These are phyloP conservation scores for Candida caryicola DNA, from an alignment of 805 yeast genomes.

Conservation along the genomic window DNA sequence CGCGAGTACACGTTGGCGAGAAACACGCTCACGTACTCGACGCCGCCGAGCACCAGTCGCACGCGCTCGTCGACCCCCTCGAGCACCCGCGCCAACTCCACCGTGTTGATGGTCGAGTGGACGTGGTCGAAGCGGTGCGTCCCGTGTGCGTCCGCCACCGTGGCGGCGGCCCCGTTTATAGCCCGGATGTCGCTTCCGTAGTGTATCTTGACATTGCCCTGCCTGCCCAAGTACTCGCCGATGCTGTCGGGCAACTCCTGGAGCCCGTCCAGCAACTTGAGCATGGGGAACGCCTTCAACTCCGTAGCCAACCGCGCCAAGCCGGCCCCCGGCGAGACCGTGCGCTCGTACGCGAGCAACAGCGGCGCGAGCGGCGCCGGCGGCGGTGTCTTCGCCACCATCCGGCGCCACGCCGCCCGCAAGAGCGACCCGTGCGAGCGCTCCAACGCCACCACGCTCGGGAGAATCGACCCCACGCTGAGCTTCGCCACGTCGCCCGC, in stretches of 20 bases:
- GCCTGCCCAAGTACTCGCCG: slow-evolving; percentile 30
- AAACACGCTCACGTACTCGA: slow-evolving; percentile 49
- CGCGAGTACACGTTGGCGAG: slow-evolving; percentile 61
- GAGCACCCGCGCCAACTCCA: slow-evolving; percentile 35
- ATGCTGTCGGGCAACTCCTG: slow-evolving; percentile 49
- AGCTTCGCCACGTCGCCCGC: slow-evolving; percentile 67
- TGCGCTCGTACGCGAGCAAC: slow-evolving; percentile 37
- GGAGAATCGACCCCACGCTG: slow-evolving; percentile 63
- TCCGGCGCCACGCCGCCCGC: slow-evolving; percentile 40
- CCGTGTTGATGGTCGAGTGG: slow-evolving; percentile 55
- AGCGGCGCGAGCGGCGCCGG: neutral
- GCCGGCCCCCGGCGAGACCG: slow-evolving; percentile 39
- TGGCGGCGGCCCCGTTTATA: slow-evolving; percentile 18
- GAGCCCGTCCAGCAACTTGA: slow-evolving; percentile 56
- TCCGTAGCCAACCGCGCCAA: slow-evolving; percentile 32
- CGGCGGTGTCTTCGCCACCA: slow-evolving; percentile 12
- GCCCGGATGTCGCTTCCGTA: slow-evolving; percentile 23
- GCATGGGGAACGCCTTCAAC: slow-evolving; percentile 58
- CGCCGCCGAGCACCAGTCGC: slow-evolving; percentile 15
- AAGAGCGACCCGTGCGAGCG: slow-evolving; percentile 56
- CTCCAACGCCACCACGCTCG: slow-evolving; percentile 57
- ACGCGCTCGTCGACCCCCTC: slow-evolving; percentile 13
- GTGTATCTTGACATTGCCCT: slow-evolving; percentile 41
- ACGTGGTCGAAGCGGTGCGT: slow-evolving; percentile 47
- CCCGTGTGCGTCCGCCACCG: slow-evolving; percentile 3